Conservation (phyloP, 148 eudicot species). For the Cornus kousa region DNA sequence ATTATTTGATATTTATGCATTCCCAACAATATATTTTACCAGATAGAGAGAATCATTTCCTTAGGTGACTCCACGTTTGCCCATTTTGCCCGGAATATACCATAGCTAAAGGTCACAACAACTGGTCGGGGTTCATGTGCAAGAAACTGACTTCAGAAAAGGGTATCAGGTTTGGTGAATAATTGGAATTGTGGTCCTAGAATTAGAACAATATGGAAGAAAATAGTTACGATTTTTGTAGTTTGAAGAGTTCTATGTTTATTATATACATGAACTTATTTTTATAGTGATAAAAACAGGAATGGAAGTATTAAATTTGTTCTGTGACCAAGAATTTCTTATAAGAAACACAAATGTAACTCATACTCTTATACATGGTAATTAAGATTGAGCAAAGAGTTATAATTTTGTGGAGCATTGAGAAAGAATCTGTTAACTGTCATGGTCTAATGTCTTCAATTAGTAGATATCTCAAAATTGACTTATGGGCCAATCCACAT, state of each 20-base stretch:
- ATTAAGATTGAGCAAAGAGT: not conserved
- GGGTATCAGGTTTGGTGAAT: not conserved
- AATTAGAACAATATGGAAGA: not conserved
- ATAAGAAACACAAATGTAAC: not conserved
- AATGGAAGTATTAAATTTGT: not conserved
- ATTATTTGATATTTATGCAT: not conserved
- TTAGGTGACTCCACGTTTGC: not conserved
- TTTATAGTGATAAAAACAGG: not conserved
- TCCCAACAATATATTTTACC: not conserved
- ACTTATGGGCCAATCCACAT: not conserved
- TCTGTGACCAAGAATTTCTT: not conserved
- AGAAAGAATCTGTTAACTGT: not conserved
- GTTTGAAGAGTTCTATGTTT: not conserved
- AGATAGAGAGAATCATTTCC: not conserved
- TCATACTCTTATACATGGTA: not conserved
- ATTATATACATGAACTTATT: not conserved
- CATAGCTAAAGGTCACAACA: not conserved
- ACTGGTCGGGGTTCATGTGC: not conserved
- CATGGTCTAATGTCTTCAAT: not conserved
- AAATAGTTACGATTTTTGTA: not conserved
- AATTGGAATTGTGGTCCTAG: not conserved
- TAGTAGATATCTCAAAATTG: not conserved
- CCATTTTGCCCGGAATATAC: not conserved
- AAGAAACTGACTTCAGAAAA: not conserved
- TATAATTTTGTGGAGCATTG: not conserved